These are phyloP conservation scores for Fusarium musae DNA, from an alignment of 2,329 filamentous ascomycete species.

Conservation along the genomic window DNA sequence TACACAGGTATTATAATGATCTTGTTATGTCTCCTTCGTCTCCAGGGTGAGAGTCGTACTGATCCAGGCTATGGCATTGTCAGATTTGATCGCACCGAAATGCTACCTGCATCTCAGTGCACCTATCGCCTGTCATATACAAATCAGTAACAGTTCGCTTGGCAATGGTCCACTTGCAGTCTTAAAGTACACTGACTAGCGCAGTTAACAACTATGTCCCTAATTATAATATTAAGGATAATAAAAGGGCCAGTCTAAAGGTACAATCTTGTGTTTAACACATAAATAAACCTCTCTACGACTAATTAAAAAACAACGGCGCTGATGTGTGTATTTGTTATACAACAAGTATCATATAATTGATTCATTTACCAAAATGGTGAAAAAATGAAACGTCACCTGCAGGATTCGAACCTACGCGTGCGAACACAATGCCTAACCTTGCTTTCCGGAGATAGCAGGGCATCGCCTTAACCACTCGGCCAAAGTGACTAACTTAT, in stretches of 20 bases:
- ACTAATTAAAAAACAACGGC: background rate
- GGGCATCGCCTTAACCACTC: conserved; percentile 36
- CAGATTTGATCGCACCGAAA: background rate
- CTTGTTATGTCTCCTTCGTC: background rate
- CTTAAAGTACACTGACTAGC: too few relatives aligned
- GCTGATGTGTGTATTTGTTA: too few relatives aligned
- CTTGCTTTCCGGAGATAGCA: conserved; percentile 28
- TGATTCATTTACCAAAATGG: fast-evolving
- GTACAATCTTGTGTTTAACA: background rate
- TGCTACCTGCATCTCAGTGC: background rate
- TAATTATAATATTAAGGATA: background rate
- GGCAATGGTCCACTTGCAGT: too few relatives aligned
- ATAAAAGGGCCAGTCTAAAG: too few relatives aligned
- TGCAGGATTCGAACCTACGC: conserved; percentile 35
- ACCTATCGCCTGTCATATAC: too few relatives aligned
- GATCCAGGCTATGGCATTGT: background rate
- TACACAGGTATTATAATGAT: background rate
- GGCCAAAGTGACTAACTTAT: conserved; percentile 13
- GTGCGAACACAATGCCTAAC: conserved; percentile 32
- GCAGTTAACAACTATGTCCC: background rate
- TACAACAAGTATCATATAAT: too few relatives aligned
- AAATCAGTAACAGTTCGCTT: background rate
- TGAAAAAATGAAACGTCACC: conserved; percentile 19
- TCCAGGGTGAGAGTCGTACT: background rate
- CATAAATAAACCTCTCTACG: background rate